phyloP scores from a whole-genome alignment of 2,329 filamentous ascomycete species.

The Ascochyta viciae-villosae region DNA sequence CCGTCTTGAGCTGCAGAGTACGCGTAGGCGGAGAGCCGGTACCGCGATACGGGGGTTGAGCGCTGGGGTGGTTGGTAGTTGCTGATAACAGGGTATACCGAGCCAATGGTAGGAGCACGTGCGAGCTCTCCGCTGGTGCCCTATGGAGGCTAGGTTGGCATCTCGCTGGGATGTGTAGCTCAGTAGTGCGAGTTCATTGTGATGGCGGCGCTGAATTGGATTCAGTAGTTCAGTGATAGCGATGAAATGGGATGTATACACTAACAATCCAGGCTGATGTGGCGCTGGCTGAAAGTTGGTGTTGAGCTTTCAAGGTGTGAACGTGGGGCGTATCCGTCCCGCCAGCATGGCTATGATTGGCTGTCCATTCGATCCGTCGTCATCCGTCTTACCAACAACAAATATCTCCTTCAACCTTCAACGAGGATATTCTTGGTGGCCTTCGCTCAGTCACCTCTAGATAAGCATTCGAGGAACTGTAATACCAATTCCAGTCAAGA shows the following conservation, averaged over 20 bases:
- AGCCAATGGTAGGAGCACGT: constrained; percentile 16
- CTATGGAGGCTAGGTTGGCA: neutral
- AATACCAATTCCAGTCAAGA: neutral
- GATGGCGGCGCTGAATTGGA: neutral
- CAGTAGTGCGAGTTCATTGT: neutral
- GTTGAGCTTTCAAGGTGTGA: neutral
- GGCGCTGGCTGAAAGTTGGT: neutral
- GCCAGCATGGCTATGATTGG: neutral
- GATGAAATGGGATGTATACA: too few species aligned
- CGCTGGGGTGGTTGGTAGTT: constrained; percentile 5
- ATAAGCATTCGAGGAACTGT: neutral
- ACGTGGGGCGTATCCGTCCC: neutral
- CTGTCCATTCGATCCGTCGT: neutral
- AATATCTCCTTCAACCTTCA: neutral
- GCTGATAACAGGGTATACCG: constrained; percentile 10
- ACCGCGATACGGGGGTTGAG: neutral
- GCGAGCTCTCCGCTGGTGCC: constrained; percentile 2
- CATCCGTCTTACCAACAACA: neutral
- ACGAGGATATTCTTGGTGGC: neutral
- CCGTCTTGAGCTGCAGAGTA: constrained; percentile 7
- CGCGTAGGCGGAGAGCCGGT: constrained; percentile 6
- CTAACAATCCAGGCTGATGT: neutral
- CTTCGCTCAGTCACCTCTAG: neutral
- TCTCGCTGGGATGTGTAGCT: neutral
- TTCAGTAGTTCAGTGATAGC: too few species aligned